Percentiles rank a stretch among this genome's conserved stretches.
Evolutionary conservation across 805 yeast species (phyloP).

Genomic region (Teunomyces aglyptinius): DNA sequence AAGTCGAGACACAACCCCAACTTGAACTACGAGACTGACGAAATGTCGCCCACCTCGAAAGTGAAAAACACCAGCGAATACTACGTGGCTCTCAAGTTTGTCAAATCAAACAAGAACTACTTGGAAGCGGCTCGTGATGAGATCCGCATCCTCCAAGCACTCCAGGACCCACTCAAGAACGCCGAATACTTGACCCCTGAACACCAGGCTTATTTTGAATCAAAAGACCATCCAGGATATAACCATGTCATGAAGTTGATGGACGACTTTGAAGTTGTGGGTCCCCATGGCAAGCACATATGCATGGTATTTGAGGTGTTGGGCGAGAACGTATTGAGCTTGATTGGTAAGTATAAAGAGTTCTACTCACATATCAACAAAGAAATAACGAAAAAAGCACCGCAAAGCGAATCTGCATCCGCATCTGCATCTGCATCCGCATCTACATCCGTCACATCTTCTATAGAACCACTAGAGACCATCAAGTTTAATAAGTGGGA

Average conservation of each 20-base stretch:
- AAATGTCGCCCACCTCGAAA: not conserved
- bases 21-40: not conserved
- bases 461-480: not conserved
- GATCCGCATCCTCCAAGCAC: constrained; percentile 47
- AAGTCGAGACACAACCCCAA: constrained; percentile 18
- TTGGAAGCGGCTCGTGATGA: constrained; percentile 67
- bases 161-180: constrained; percentile 18
- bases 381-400: constrained; percentile 7
- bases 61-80: constrained; percentile 19
- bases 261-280: constrained; percentile 55
- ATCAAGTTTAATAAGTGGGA: constrained; percentile 20
- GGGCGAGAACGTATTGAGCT: constrained; percentile 57
- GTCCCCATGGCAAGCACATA: constrained; percentile 64
- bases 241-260: constrained; percentile 48
- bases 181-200: constrained; percentile 8
- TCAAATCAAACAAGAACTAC: constrained; percentile 51
- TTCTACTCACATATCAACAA: constrained; percentile 28
- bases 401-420: not conserved
- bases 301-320: constrained; percentile 67
- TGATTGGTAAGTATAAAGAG: constrained; percentile 47
- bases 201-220: not conserved
- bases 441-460: not conserved
- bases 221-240: constrained; percentile 11
- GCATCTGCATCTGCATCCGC: not conserved
- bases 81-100: constrained; percentile 64